phyloP scores from a whole-genome alignment of 352 stramenopile genomes.

The Globisporangium takayamanum region DNA sequence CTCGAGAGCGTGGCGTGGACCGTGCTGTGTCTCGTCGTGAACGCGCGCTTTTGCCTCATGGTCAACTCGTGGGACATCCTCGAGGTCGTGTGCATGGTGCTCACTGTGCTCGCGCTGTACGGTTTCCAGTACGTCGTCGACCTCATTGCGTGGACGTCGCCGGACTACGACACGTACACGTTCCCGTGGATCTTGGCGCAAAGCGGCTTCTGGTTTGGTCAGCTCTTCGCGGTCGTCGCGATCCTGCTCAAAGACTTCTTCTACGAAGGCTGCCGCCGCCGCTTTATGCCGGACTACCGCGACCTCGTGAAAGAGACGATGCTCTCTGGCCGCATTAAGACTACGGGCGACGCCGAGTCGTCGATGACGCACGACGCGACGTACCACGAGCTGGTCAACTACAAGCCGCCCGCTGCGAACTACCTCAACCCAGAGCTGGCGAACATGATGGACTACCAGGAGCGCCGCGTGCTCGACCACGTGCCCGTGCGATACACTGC shows the following conservation, averaged over 20 bases:
- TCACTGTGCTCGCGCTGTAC: constrained; percentile 59
- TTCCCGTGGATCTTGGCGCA: constrained; percentile 74
- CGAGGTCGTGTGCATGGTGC: constrained; percentile 39
- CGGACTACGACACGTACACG: constrained; percentile 64
- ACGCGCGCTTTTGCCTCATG: constrained; percentile 69
- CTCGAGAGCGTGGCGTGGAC: constrained; percentile 69
- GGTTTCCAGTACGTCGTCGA: constrained; percentile 66
- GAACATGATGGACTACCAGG: constrained; percentile 74
- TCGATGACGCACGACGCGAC: constrained; percentile 5
- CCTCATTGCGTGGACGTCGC: constrained; percentile 40
- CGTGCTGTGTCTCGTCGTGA: constrained; percentile 70
- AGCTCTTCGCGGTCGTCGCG: constrained; percentile 58
- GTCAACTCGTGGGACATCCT: constrained; percentile 77
- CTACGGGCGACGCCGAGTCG: neutral
- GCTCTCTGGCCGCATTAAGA: constrained; percentile 12
- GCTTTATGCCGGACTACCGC: constrained; percentile 60
- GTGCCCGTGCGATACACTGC: constrained; percentile 35
- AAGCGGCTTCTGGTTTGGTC: constrained; percentile 65
- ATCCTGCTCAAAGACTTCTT: constrained; percentile 69
- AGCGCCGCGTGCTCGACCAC: constrained; percentile 56
- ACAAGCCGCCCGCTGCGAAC: constrained; percentile 40
- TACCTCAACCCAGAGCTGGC: constrained; percentile 63
- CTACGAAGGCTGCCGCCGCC: constrained; percentile 55
- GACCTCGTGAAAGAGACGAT: constrained; percentile 64
- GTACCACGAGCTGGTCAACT: constrained; percentile 35